phyloP scores from a whole-genome alignment of 495 filamentous ascomycete species.

The Pseudomonodictys pantanalensis region DNA sequence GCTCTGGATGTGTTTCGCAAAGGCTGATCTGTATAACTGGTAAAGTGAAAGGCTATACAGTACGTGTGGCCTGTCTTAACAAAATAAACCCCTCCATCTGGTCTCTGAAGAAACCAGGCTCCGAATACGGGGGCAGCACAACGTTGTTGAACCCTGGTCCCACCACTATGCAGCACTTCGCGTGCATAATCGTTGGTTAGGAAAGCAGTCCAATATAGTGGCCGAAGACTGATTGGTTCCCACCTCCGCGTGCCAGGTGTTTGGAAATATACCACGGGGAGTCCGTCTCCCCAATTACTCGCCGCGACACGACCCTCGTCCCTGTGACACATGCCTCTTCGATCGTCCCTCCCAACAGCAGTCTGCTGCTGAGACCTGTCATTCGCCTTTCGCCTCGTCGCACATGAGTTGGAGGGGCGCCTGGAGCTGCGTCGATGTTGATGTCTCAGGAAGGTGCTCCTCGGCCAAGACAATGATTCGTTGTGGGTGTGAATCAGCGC shows the following conservation, averaged over 20 bases:
- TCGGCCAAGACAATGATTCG: neutral
- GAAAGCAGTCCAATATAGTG: conserved; percentile 9
- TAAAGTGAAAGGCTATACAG: neutral
- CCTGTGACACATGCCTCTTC: conserved; percentile 23
- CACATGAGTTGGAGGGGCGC: neutral
- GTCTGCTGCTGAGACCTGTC: neutral
- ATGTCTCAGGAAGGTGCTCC: conserved; percentile 2
- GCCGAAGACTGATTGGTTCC: conserved; percentile 4
- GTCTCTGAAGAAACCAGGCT: conserved; percentile 13
- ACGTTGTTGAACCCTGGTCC: neutral
- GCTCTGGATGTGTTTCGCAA: neutral
- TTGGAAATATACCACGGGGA: conserved; percentile 7
- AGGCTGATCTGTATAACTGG: neutral
- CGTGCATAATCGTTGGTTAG: neutral
- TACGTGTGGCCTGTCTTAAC: neutral
- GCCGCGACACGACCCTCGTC: neutral
- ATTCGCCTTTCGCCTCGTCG: neutral
- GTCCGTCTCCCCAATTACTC: conserved; percentile 2
- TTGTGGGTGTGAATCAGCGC: conserved; percentile 12
- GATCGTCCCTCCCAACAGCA: neutral
- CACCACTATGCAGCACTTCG: neutral
- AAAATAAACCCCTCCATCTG: no score
- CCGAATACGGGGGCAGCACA: neutral
- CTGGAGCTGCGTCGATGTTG: neutral
- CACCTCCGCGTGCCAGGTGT: conserved; percentile 10